Evolutionary conservation across 139 green algal genomes (phyloP), one percentile per base, ranked within the genome.

Genomic region (Coelastrella sp.): DNA sequence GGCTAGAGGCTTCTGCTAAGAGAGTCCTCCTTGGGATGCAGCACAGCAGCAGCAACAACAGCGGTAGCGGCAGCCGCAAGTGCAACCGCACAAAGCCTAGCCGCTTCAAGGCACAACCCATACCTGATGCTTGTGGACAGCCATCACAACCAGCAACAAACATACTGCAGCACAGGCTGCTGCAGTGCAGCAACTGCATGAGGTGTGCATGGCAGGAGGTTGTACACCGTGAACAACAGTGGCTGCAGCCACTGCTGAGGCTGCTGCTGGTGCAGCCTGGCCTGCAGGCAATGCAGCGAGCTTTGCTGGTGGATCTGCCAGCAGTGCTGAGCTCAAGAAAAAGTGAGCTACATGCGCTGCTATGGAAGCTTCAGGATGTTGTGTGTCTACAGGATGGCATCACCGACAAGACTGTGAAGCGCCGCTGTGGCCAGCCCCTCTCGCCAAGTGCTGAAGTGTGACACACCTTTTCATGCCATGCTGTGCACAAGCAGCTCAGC

Each of bases 1-100:
- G 84, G 27, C 19, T 88, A 8, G 84, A 88, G 20, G 56, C 68
- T 24, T 88, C 84, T 49, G 84, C 84, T 49, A 66, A 88, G 68
- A 49, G 9, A 5, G 66, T 88, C 15, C 84, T 88, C 20, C 66
- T 22, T 61, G 15, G 24, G 24, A 61, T 63, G 25, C 65, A 63
- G 19, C 82, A 14, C 61, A 87, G 61, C 24, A 87, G 25, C 11
- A 12, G 27, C 4, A 12, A 72, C 58, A 70, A 20, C 82, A 20
- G 19, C 49, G 35, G 35, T 49, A 87, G 61, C 24, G 76, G 25
- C 11, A 12, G 27, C 4, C 3, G 49, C 58, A 70, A 20, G 61
- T 11, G 19, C 49, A 25, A 17, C 12, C 49, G 27, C 17, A 76
- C 15, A 3, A n/a, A 76, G 68, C 68, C n/a, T 27, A 27, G 68